Percentiles rank a stretch among this genome's conserved stretches.
Conservation (phyloP, 345 rosid genomes). For the Zanthoxylum bungeanum region DNA sequence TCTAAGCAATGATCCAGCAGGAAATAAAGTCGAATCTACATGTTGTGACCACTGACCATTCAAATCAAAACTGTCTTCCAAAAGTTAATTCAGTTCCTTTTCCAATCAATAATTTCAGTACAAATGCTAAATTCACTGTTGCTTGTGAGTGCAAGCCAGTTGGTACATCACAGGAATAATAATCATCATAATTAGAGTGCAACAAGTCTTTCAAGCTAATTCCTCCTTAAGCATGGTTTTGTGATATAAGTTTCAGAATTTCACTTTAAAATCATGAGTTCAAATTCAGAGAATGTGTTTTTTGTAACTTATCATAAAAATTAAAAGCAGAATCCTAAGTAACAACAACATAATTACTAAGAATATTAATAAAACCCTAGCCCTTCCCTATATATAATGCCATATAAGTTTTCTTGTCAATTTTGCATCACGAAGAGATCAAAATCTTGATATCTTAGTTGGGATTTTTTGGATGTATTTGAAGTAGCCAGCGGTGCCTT, state of each 20-base stretch:
- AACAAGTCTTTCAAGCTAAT: too few species aligned
- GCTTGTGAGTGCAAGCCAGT: slow-evolving; percentile 2
- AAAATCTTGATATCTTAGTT: not conserved
- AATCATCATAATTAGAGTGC: not conserved
- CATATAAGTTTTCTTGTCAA: too few species aligned
- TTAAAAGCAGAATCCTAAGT: too few species aligned
- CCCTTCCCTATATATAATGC: too few species aligned
- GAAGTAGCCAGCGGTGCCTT: slow-evolving; percentile 4
- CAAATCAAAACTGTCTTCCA: not conserved
- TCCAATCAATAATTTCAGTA: not conserved
- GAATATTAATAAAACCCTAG: too few species aligned
- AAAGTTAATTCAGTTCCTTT: not conserved
- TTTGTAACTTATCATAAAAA: too few species aligned
- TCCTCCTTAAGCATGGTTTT: too few species aligned
- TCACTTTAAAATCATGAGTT: too few species aligned
- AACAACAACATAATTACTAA: too few species aligned
- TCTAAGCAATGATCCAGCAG: not conserved
- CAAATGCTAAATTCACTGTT: slow-evolving; percentile 1
- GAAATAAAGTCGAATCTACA: slow-evolving; percentile 2
- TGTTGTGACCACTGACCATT: not conserved
- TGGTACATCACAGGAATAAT: not conserved
- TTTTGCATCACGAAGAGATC: not conserved
- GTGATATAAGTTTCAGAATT: too few species aligned
- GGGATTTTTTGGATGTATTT: not conserved
- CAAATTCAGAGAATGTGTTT: too few species aligned